phyloP scores from a whole-genome alignment of 2,329 filamentous ascomycete genomes.

The Pseudocercospora crystallina region DNA sequence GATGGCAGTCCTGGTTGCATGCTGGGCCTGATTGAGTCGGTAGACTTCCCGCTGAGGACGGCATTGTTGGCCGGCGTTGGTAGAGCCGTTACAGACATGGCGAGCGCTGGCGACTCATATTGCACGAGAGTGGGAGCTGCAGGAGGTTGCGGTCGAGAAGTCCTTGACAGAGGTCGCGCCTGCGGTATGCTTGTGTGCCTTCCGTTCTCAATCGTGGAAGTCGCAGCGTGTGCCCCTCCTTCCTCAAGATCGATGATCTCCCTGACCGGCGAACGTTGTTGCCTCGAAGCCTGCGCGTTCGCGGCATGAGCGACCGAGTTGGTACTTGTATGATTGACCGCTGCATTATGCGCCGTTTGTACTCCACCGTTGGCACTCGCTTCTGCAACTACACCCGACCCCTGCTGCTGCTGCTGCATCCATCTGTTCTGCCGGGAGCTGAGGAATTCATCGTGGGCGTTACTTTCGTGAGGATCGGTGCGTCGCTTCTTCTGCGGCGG shows the following conservation, averaged over 20 bases:
- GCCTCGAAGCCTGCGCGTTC: neutral
- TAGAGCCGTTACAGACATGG: neutral
- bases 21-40: constrained; percentile 2
- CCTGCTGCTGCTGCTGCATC: constrained; percentile 9
- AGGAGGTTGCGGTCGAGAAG: neutral
- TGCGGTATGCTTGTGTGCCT: constrained; percentile 3
- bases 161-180: constrained; percentile 1
- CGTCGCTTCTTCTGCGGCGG: constrained; percentile 18
- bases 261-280: neutral
- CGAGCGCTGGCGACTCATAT: constrained; percentile 9
- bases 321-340: neutral
- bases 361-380: too few relatives aligned
- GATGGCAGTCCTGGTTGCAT: constrained; percentile 52
- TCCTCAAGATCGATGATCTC: neutral
- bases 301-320: neutral
- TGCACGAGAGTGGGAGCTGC: constrained; percentile 7
- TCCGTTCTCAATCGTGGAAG: neutral
- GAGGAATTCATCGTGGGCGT: constrained; percentile 16
- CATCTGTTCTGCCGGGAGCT: constrained; percentile 22
- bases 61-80: neutral
- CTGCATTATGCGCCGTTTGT: neutral
- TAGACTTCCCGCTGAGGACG: constrained; percentile 10
- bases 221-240: neutral
- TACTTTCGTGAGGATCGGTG: constrained; percentile 15
- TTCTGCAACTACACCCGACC: too few relatives aligned